Evolutionary conservation across 148 eudicot genomes (phyloP), one percentile per base, ranked within the genome.

Genomic region (Chenopodium berlandieri): DNA sequence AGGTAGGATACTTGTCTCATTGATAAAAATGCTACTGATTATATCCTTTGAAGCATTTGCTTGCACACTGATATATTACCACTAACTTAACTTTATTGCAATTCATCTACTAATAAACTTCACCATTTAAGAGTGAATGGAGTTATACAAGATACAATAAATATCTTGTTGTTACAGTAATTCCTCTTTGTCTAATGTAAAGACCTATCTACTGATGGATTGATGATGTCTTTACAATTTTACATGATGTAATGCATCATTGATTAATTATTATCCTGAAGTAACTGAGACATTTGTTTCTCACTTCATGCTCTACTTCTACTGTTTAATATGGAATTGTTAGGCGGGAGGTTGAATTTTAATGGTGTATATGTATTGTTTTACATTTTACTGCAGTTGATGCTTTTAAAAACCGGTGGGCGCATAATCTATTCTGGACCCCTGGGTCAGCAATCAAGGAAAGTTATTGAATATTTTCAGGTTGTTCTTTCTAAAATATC

Each of bases 401-500:
- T 92, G 71, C 86, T 94, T 2, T 83, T 94, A 84, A 91, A 91
- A 89, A 64, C 83, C 70, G 94, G 97, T 12, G 97, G 98, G 10
- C 87, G 65, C 50, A 82, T 90, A 67, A 92, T 94, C 80, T 94
- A 94, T 81, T 92, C 92, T 44, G 97, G 98, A 81, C 92, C 90
- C 25, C 75, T 94, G 44, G 98, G 98, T 79, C 87, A 75, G 75
- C 88, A 88, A 46, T 94, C 98, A 60, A 81, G 84, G 71, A 71
- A 56, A 56, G 85, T 94, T 34, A 91, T 94, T 64, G 86, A 88
- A 80, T 91, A 94, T 81, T 92, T 94, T 80, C 94, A 91, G 98
- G 98, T 92, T 9, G 73, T 80, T 80, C 56, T 60, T 44, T 23
- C 19, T 34, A 17, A 4, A 34, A 48, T 23, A 1, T 9, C 3